Evolutionary conservation across 2,329 filamentous ascomycete genomes (phyloP).

Genomic region (Stenocarpella maydis): DNA sequence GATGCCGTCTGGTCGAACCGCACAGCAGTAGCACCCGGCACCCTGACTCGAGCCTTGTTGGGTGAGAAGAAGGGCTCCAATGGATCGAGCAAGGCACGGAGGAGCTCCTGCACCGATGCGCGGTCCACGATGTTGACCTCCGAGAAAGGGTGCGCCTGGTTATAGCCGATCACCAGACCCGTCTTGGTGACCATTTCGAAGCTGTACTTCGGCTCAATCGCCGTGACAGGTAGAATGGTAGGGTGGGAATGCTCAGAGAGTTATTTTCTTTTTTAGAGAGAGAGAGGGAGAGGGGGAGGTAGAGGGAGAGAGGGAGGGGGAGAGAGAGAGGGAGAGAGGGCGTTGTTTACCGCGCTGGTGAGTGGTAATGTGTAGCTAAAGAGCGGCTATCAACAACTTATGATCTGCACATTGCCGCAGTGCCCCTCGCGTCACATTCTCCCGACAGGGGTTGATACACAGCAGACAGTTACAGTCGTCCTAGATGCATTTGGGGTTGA

Average conservation of each 20-base stretch:
- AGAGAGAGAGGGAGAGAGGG: background rate
- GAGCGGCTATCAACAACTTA: background rate
- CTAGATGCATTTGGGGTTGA: constrained; percentile 20
- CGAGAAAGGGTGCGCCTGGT: constrained; percentile 63
- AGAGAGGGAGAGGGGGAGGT: background rate
- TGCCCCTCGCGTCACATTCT: constrained; percentile 31
- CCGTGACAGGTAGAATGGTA: background rate
- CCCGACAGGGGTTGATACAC: constrained; percentile 22
- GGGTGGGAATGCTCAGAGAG: background rate
- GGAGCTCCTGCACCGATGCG: constrained; percentile 66
- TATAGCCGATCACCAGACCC: constrained; percentile 58
- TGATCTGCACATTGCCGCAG: background rate
- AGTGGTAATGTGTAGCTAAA: background rate
- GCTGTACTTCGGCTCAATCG: too few species aligned
- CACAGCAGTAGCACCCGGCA: constrained; percentile 75
- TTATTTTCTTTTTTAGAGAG: too few species aligned
- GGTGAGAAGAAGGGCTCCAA: constrained; percentile 77
- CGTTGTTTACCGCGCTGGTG: background rate
- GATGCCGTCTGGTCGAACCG: constrained; percentile 80
- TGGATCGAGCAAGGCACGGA: constrained; percentile 72
- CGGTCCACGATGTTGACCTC: constrained; percentile 59
- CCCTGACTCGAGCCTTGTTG: constrained; percentile 68
- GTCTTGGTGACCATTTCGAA: constrained; percentile 34
- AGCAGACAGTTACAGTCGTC: background rate
- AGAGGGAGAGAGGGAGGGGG: background rate